phyloP scores from a whole-genome alignment of 73 alveolate genomes.

The Tetrahymena malaccensis region DNA sequence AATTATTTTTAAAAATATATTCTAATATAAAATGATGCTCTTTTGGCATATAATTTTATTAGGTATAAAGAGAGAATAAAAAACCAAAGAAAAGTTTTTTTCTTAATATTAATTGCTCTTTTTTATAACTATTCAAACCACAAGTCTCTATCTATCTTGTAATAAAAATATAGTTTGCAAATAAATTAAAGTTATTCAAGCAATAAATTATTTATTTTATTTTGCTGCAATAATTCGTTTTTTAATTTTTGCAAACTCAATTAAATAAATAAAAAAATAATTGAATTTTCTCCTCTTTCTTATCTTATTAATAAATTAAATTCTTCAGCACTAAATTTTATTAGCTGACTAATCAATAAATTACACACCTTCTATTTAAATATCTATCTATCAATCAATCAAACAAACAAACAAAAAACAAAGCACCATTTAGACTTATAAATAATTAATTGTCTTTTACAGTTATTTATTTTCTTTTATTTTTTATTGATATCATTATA shows the following conservation, averaged over 20 bases:
- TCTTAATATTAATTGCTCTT: not conserved
- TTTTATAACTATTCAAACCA: not conserved
- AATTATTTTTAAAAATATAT: too few species aligned
- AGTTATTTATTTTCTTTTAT: not conserved
- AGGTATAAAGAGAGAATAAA: not conserved
- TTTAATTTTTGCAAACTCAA: not conserved
- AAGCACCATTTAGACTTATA: not conserved
- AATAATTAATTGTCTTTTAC: not conserved
- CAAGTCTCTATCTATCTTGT: not conserved
- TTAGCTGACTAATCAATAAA: not conserved
- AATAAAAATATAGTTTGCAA: not conserved
- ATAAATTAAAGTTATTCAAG: not conserved
- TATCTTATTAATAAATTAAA: not conserved
- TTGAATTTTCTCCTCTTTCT: not conserved
- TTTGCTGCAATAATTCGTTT: not conserved
- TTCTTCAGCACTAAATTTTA: not conserved
- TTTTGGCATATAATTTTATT: too few species aligned
- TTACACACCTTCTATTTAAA: not conserved
- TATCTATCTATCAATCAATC: not conserved
- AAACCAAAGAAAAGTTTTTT: not conserved
- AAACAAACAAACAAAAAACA: not conserved
- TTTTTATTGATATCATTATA: too few species aligned
- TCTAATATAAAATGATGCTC: not conserved
- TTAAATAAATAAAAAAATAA: not conserved
- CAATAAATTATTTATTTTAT: not conserved